Percentiles rank a stretch among this genome's conserved stretches.
Conservation (phyloP, 2,329 filamentous ascomycete species). For the Pestalotiopsis sp. region DNA sequence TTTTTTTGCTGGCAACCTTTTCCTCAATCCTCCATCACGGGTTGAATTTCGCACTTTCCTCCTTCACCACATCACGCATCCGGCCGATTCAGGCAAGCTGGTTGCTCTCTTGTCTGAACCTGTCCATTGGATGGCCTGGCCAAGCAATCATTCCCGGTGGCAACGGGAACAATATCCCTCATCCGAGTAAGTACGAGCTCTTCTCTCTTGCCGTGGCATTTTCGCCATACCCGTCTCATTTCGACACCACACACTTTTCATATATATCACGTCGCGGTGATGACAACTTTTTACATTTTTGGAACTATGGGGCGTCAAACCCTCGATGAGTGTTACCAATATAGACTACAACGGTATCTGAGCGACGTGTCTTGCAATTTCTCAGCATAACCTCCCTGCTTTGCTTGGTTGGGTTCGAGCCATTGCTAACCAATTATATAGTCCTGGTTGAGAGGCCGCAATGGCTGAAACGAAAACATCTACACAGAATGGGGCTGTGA, state of each 20-base stretch:
- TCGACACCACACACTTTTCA: background rate
- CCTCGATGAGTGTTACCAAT: slow-evolving; percentile 65
- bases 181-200: slow-evolving; percentile 22
- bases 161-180: slow-evolving; percentile 21
- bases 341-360: slow-evolving; percentile 99
- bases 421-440: slow-evolving; percentile 27
- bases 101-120: background rate
- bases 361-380: slow-evolving; percentile 49
- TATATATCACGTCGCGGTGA: slow-evolving; percentile 50
- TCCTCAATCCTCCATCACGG: background rate
- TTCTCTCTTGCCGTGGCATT: background rate
- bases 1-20: background rate
- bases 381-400: background rate
- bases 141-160: slow-evolving; percentile 19
- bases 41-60: background rate
- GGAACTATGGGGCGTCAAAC: slow-evolving; percentile 62
- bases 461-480: slow-evolving; percentile 32
- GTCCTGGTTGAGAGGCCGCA: slow-evolving; percentile 47
- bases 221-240: background rate
- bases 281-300: slow-evolving; percentile 55
- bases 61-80: background rate
- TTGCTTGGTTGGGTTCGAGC: background rate
- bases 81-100: slow-evolving; percentile 5
- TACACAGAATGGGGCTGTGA: slow-evolving; percentile 13
- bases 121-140: slow-evolving; percentile 22